phyloP scores from a whole-genome alignment of 371 early-diverging fungal genomes.

The Mucor piriformis region DNA sequence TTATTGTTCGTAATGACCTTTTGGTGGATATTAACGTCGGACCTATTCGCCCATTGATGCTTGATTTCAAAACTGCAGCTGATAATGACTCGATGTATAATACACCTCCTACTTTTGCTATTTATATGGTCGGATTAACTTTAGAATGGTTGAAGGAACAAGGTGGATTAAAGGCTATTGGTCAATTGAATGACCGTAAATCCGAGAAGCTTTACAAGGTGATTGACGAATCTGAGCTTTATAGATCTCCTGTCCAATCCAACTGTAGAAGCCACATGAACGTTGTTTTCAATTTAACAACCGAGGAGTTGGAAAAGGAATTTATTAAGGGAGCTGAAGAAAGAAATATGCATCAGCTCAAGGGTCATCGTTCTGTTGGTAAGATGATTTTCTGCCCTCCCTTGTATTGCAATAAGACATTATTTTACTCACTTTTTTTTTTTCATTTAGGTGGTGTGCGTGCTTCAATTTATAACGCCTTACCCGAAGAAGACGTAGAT shows the following conservation, averaged over 20 bases:
- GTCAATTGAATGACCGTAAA: constrained; percentile 67
- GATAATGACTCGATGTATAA: constrained; percentile 91
- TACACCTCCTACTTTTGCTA: constrained; percentile 95
- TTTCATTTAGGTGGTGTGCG: constrained; percentile 80
- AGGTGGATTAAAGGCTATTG: constrained; percentile 80
- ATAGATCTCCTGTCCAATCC: constrained; percentile 68
- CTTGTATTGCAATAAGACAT: no score
- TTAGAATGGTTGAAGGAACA: constrained; percentile 78
- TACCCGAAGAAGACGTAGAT: constrained; percentile 82
- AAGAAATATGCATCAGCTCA: constrained; percentile 81
- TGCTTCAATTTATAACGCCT: constrained; percentile 93
- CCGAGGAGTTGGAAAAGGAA: constrained; percentile 72
- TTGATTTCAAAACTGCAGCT: constrained; percentile 84
- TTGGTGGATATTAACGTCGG: constrained; percentile 57
- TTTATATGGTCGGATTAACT: constrained; percentile 89
- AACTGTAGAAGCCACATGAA: constrained; percentile 86
- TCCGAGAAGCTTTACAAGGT: constrained; percentile 69
- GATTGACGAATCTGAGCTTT: constrained; percentile 71
- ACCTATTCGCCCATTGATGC: constrained; percentile 74
- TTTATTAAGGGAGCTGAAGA: constrained; percentile 84
- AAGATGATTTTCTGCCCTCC: constrained; percentile 13
- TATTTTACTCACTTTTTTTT: no score
- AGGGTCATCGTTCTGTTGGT: constrained; percentile 88
- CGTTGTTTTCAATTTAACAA: constrained; percentile 81
- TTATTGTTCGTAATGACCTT: constrained; percentile 90